A percentile compares a stretch with the other conserved stretches of the same genome.
These are phyloP conservation scores for Jamesozyma gamospora DNA, from an alignment of 805 yeast genomes.

Conservation along the genomic window DNA sequence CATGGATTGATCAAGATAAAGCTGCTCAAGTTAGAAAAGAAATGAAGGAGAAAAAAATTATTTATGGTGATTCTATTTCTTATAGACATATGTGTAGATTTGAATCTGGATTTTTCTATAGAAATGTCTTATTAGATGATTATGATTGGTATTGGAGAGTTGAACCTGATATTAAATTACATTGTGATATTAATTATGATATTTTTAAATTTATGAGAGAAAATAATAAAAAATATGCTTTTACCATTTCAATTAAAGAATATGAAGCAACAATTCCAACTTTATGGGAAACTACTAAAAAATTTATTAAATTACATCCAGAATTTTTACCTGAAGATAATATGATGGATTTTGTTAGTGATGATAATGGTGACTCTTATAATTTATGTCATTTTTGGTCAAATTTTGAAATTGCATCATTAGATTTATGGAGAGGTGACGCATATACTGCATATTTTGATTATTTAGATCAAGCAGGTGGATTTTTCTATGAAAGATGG, in stretches of 20 bases:
- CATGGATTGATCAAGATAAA: slow-evolving; percentile 62
- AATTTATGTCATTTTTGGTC: slow-evolving; percentile 89
- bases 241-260: slow-evolving; percentile 72
- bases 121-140: slow-evolving; percentile 63
- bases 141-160: slow-evolving; percentile 93
- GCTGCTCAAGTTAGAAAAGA: slow-evolving; percentile 48
- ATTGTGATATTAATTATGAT: slow-evolving; percentile 76
- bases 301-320: slow-evolving; percentile 52
- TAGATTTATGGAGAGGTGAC: slow-evolving; percentile 64
- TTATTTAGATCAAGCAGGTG: slow-evolving; percentile 68
- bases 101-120: slow-evolving; percentile 83
- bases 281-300: slow-evolving; percentile 61
- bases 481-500: slow-evolving; percentile 92
- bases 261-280: slow-evolving; percentile 63
- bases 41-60: slow-evolving; percentile 42
- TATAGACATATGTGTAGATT: slow-evolving; percentile 89
- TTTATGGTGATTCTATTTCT: slow-evolving; percentile 57
- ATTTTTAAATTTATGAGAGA: slow-evolving; percentile 75
- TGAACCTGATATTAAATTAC: slow-evolving; percentile 74
- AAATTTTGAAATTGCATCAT: slow-evolving; percentile 72
- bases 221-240: slow-evolving; percentile 62
- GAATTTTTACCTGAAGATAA: slow-evolving; percentile 50
- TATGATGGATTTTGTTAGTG: slow-evolving; percentile 58
- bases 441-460: slow-evolving; percentile 67
- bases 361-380: slow-evolving; percentile 61